A percentile compares a stretch with the other conserved stretches of the same genome.
These are phyloP conservation scores for Kingdonia uniflora DNA, from an alignment of 164 flowering plant genomes.

Conservation along the genomic window DNA sequence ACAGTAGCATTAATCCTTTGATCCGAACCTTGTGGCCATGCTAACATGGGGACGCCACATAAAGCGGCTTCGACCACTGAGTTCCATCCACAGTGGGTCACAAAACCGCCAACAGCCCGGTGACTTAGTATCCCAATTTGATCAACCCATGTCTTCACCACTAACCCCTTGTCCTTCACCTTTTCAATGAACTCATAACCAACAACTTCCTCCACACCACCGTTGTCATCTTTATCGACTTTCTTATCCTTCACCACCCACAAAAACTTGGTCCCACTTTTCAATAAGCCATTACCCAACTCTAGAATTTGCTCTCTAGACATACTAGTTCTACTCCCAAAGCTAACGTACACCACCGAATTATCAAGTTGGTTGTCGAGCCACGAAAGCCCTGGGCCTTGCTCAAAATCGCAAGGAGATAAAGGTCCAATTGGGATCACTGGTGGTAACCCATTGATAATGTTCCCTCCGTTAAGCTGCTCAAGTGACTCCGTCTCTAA, in stretches of 20 bases:
- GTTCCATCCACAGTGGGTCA: too few species aligned
- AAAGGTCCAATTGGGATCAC: constrained; percentile 37
- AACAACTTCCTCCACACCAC: constrained; percentile 15
- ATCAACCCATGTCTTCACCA: constrained; percentile 24
- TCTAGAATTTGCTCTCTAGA: constrained; percentile 33
- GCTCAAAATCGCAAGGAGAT: constrained; percentile 11
- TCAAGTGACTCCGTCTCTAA: constrained; percentile 28
- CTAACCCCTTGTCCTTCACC: constrained; percentile 13
- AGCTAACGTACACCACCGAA: constrained; percentile 43
- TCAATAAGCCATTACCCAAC: constrained; percentile 28
- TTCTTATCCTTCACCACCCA: constrained; percentile 38
- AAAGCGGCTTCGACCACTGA: too few species aligned
- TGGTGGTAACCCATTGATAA: constrained; percentile 21
- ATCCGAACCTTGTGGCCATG: too few species aligned
- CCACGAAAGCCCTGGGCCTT: constrained; percentile 16
- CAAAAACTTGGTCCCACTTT: constrained; percentile 26
- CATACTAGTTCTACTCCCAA: constrained; percentile 43
- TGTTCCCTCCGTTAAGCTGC: constrained; percentile 24
- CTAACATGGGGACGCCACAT: too few species aligned
- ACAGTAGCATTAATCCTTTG: too few species aligned
- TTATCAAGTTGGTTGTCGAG: constrained; percentile 26
- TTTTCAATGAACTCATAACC: constrained; percentile 18
- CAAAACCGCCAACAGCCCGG: too few species aligned
- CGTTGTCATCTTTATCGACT: constrained; percentile 34
- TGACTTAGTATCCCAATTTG: constrained; percentile 21